Evolutionary conservation across 495 filamentous ascomycete genomes (phyloP).

Genomic region (Podospora pseudopauciseta): DNA sequence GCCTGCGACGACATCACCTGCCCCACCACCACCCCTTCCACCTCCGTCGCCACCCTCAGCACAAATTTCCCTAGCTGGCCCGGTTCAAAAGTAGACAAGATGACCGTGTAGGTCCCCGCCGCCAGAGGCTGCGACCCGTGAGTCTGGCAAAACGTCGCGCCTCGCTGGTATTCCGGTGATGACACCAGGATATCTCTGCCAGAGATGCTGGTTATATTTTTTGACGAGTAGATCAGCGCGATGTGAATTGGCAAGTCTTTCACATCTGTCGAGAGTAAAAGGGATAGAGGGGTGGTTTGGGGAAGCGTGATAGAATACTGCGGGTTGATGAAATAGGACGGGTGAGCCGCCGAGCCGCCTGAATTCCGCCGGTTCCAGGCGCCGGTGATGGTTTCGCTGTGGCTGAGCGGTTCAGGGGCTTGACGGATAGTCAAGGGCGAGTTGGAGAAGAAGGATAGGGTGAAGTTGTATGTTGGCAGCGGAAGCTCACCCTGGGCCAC

Average conservation of each 20-base stretch:
- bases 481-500: slow-evolving; percentile 75
- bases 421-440: slow-evolving; percentile 54
- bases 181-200: slow-evolving; percentile 74
- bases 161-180: slow-evolving; percentile 79
- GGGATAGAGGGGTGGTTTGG: slow-evolving; percentile 54
- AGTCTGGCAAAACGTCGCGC: slow-evolving; percentile 65
- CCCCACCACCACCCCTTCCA: slow-evolving; percentile 43
- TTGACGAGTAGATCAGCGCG: slow-evolving; percentile 67
- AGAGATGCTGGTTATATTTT: slow-evolving; percentile 62
- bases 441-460: slow-evolving; percentile 74
- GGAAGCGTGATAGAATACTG: slow-evolving; percentile 69
- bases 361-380: slow-evolving; percentile 75
- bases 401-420: slow-evolving; percentile 56
- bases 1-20: slow-evolving; percentile 64
- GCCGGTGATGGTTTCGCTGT: slow-evolving; percentile 51
- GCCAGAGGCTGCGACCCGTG: slow-evolving; percentile 40
- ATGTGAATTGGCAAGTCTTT: slow-evolving; percentile 70
- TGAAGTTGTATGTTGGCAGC: slow-evolving; percentile 68
- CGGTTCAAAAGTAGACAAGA: slow-evolving; percentile 83
- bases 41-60: slow-evolving; percentile 63
- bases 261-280: slow-evolving; percentile 64
- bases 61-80: slow-evolving; percentile 71
- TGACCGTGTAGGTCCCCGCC: slow-evolving; percentile 75
- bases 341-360: slow-evolving; percentile 74
- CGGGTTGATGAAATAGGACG: slow-evolving; percentile 76